Conservation (phyloP, 768 basidiomycete species). For the Pulveroboletus ravenelii region DNA sequence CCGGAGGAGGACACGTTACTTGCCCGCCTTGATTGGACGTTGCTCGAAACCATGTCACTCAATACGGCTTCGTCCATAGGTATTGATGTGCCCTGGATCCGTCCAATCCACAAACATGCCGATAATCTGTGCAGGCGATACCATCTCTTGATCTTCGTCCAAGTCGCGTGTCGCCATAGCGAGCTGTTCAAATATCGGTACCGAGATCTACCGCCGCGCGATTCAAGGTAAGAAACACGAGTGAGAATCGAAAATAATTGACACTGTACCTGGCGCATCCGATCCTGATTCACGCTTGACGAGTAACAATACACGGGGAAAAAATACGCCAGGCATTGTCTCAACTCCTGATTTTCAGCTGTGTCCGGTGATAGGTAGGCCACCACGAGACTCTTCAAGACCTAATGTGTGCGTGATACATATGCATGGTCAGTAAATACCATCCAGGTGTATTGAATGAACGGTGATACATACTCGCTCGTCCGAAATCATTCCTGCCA, state of each 20-base stretch:
- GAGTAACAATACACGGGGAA: conserved; percentile 84
- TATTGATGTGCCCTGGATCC: conserved; percentile 45
- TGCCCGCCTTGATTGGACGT: conserved; percentile 87
- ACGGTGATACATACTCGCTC: conserved; percentile 47
- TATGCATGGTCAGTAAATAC: background rate
- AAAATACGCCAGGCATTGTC: conserved; percentile 85
- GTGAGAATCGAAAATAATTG: background rate
- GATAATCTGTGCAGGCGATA: conserved; percentile 66
- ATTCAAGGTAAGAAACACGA: too few relatives aligned
- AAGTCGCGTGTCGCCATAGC: conserved; percentile 53
- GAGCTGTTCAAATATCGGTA: conserved; percentile 61
- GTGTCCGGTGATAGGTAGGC: conserved; percentile 81
- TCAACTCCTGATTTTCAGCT: conserved; percentile 71
- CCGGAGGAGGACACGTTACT: conserved; percentile 14
- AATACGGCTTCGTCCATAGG: conserved; percentile 73
- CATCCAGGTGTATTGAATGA: too few relatives aligned
- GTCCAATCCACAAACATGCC: conserved; percentile 87
- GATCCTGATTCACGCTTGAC: conserved; percentile 65
- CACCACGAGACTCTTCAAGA: conserved; percentile 45
- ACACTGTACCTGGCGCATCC: conserved; percentile 48
- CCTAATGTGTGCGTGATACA: too few relatives aligned
- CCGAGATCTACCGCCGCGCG: conserved; percentile 58
- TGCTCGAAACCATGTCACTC: conserved; percentile 86
- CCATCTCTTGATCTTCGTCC: conserved; percentile 72
- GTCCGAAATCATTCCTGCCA: conserved; percentile 72